Evolutionary conservation across 768 basidiomycete genomes (phyloP).

Genomic region (Hydnum rufescens): DNA sequence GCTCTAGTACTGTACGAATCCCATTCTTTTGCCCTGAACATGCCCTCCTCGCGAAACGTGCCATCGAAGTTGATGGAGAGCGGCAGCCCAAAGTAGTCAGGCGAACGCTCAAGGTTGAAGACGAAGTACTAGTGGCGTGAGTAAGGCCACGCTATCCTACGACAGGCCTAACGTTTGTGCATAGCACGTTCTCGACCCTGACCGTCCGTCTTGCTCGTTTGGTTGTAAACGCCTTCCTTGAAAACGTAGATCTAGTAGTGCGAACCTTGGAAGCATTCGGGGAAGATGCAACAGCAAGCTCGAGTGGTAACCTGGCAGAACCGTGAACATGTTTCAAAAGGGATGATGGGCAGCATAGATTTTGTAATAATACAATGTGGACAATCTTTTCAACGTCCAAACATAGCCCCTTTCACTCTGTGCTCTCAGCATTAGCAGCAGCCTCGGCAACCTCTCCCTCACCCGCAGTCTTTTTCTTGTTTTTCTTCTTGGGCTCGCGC

Average conservation of each 20-base stretch:
- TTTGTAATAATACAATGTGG: no score
- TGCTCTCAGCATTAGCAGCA: not conserved
- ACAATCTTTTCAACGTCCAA: no score
- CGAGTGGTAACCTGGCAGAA: no score
- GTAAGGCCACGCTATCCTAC: slow-evolving; percentile 16
- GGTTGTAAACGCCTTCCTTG: slow-evolving; percentile 68
- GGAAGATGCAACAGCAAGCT: slow-evolving; percentile 29
- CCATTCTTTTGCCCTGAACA: slow-evolving; percentile 60
- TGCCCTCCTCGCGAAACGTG: slow-evolving; percentile 61
- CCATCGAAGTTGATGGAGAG: slow-evolving; percentile 73
- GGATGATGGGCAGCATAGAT: no score
- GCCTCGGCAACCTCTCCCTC: no score
- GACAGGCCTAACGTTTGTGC: not conserved
- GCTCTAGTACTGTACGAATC: slow-evolving; percentile 50
- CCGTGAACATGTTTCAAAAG: no score
- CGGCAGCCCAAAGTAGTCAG: slow-evolving; percentile 65
- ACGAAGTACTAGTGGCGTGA: slow-evolving; percentile 54
- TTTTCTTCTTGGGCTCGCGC: slow-evolving; percentile 80
- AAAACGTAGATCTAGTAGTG: slow-evolving; percentile 71
- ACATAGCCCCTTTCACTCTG: no score
- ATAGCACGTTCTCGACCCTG: slow-evolving; percentile 51
- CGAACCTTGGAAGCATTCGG: slow-evolving; percentile 69
- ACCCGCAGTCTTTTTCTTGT: slow-evolving; percentile 48
- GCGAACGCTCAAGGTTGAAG: slow-evolving; percentile 46
- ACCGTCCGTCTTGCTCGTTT: slow-evolving; percentile 76